A percentile compares a stretch with the other conserved stretches of the same genome.
Conservation (phyloP, 2,329 filamentous ascomycete species). For the Penicillium verrucosum region DNA sequence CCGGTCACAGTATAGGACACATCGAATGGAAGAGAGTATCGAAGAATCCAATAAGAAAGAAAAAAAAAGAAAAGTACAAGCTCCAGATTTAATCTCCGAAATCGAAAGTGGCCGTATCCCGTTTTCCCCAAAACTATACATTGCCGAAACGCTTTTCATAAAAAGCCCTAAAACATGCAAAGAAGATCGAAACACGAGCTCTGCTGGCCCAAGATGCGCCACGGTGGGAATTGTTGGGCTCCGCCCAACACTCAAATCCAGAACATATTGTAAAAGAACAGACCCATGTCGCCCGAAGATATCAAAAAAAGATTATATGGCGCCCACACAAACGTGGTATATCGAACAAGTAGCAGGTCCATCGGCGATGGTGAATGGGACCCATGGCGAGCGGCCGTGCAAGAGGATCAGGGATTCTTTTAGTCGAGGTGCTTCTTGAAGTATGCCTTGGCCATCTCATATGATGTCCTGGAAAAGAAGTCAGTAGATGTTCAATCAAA, state of each 20-base stretch:
- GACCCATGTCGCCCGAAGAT: slow-evolving; percentile 13
- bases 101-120: slow-evolving; percentile 7
- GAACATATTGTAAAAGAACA: slow-evolving; percentile 10
- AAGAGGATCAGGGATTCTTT: slow-evolving; percentile 7
- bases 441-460: slow-evolving; percentile 67
- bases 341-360: slow-evolving; percentile 11
- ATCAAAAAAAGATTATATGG: slow-evolving; percentile 12
- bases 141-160: slow-evolving; percentile 21
- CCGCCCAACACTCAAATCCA: slow-evolving; percentile 9
- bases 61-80: slow-evolving; percentile 3
- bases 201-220: slow-evolving; percentile 9
- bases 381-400: slow-evolving; percentile 4
- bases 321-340: slow-evolving; percentile 9
- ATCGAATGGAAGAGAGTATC: slow-evolving; percentile 8
- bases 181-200: slow-evolving; percentile 13
- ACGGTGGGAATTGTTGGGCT: slow-evolving; percentile 6
- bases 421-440: slow-evolving; percentile 50
- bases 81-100: slow-evolving; percentile 12
- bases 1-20: slow-evolving; percentile 19
- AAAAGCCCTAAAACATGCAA: slow-evolving; percentile 19
- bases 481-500: slow-evolving; percentile 5
- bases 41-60: slow-evolving; percentile 7
- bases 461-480: slow-evolving; percentile 53
- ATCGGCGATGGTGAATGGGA: slow-evolving; percentile 2
- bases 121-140: slow-evolving; percentile 22